Evolutionary conservation across 1,139 yeast genomes (phyloP), one percentile per base, ranked within the genome.

Genomic region (Insectozyma bohioensis): DNA sequence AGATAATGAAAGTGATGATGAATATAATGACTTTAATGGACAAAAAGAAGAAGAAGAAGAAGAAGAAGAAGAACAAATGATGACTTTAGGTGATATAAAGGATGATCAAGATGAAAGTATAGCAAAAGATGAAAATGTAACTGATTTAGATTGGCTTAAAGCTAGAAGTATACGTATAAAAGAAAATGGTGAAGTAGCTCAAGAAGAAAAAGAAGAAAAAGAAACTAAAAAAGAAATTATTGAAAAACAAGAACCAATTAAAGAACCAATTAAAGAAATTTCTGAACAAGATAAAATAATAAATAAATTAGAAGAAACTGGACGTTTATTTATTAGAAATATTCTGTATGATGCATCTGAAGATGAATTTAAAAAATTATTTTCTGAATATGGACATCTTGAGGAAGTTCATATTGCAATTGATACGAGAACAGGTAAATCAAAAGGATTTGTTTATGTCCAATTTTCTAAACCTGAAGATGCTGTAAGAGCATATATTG

Each of bases 401-500:
- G 81, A 78, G 43, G 92, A 84, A 58, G 95, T 88, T 1, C 98
- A 92, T 56, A 67, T 92, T 46, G 97, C 98, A 1, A 61, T 88
- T 24, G 97, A 92, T 52, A 83, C 95, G 3, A 75, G 94, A 58
- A 86, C 94, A 0, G 95, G 95, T 7, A 78, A 81, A 49, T 83
- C 96, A 1, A 92, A 92, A 58, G 99, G 99, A 1, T 87, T 87
- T 58, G 96, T 95, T 0, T 90, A 90, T 50, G 72, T 88, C 8
- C 81, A 83, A 54, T 92, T 85, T 54, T 61, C 58, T 16, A 66
- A 76, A 41, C 69, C 83, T 8, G 73, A 72, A 10, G 82, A 83
- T 50, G 98, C 98, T 0, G 78, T 83, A 1, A 54, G 63, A 19
- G 97, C 97, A 0, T 90, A 68, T 54, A 61, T 72, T 31, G 74